These are phyloP conservation scores for Iberis amara DNA, from an alignment of 441 rosid genomes.

Conservation along the genomic window DNA sequence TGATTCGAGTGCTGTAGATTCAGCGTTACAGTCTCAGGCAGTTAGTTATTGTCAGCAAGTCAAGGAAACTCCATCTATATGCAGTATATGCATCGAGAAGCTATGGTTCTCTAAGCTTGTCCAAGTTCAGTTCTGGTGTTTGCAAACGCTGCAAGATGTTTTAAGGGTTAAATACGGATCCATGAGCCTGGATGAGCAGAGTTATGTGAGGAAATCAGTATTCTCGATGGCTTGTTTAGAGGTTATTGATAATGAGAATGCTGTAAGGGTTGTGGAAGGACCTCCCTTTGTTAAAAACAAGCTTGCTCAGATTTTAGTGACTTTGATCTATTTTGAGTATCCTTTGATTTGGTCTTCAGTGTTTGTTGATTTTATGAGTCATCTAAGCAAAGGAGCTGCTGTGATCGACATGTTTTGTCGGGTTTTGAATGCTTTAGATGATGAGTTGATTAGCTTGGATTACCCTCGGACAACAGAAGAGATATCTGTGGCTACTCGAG, in stretches of 20 bases:
- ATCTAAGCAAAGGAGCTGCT: constrained; percentile 51
- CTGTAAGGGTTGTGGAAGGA: constrained; percentile 50
- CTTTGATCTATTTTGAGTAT: constrained; percentile 79
- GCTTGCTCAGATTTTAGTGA: constrained; percentile 88
- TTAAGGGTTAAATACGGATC: constrained; percentile 43
- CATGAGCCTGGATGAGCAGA: constrained; percentile 58
- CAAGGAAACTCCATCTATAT: constrained; percentile 49
- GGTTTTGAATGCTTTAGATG: constrained; percentile 78
- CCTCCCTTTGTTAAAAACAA: constrained; percentile 80
- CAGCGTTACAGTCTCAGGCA: constrained; percentile 55
- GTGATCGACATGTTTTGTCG: constrained; percentile 94
- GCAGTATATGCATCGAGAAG: constrained; percentile 64
- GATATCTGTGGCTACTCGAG: constrained; percentile 50
- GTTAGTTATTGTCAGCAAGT: constrained; percentile 51
- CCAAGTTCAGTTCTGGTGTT: constrained; percentile 94
- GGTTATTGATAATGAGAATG: constrained; percentile 38
- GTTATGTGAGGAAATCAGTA: constrained; percentile 47
- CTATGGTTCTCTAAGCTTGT: constrained; percentile 49
- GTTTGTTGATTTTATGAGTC: constrained; percentile 64
- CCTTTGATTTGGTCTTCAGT: constrained; percentile 71
- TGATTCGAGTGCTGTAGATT: constrained; percentile 52
- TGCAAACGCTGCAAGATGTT: constrained; percentile 78
- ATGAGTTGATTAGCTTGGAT: constrained; percentile 84
- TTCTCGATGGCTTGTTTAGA: constrained; percentile 67
- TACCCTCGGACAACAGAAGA: constrained; percentile 66